Evolutionary conservation across 306 rosid genomes (phyloP).

Genomic region (Sicyos baderoa): DNA sequence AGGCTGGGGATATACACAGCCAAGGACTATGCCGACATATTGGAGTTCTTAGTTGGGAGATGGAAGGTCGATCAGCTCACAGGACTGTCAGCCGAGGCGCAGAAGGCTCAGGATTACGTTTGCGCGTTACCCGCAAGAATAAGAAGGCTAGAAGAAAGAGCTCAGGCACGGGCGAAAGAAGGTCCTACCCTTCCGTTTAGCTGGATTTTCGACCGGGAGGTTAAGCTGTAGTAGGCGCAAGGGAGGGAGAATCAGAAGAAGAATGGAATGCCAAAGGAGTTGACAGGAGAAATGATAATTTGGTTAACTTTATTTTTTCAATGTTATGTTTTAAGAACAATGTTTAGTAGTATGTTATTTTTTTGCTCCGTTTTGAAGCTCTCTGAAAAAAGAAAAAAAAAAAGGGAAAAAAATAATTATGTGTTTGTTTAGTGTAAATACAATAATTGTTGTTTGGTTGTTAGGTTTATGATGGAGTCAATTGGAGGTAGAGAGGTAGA

Average conservation of each 20-base stretch:
- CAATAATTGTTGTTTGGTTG: too few species aligned
- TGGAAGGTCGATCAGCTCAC: slow-evolving; percentile 65
- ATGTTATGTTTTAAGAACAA: too few species aligned
- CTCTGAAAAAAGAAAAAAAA: too few species aligned
- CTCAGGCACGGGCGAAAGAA: slow-evolving; percentile 54
- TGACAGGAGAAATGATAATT: too few species aligned
- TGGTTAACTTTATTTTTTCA: too few species aligned
- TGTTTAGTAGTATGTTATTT: too few species aligned
- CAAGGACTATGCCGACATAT: slow-evolving; percentile 80
- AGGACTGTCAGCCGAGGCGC: slow-evolving; percentile 68
- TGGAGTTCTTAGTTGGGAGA: slow-evolving; percentile 76
- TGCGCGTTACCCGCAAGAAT: slow-evolving; percentile 75
- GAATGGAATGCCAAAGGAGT: neutral
- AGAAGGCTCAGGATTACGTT: slow-evolving; percentile 74
- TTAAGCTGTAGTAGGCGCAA: slow-evolving; percentile 36
- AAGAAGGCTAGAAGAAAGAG: slow-evolving; percentile 79
- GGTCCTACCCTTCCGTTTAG: slow-evolving; percentile 41
- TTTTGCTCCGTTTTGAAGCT: too few species aligned
- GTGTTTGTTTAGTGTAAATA: too few species aligned
- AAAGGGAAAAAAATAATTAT: too few species aligned
- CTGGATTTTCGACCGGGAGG: slow-evolving; percentile 70
- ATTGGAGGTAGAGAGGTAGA: too few species aligned
- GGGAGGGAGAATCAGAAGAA: neutral
- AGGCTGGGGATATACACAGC: slow-evolving; percentile 80
- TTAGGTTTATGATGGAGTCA: too few species aligned